These are phyloP conservation scores for Micromonas commoda DNA, from an alignment of 139 green algal genomes.

Conservation along the genomic window DNA sequence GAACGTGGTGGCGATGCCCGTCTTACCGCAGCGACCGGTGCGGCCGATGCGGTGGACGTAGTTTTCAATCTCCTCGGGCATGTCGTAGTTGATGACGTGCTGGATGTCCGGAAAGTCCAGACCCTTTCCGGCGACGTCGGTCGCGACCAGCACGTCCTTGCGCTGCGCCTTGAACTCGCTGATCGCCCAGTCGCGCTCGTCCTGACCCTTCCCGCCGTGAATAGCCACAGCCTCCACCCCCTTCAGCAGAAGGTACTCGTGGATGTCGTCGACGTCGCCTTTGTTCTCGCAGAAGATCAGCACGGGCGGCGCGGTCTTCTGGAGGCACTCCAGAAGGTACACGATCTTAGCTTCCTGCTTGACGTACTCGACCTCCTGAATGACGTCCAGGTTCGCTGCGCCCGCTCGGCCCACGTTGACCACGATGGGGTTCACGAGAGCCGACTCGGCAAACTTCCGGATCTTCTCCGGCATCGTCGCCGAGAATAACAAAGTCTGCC, in stretches of 20 bases:
- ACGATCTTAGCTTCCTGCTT: slow-evolving; percentile 94
- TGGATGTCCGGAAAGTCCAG: slow-evolving; percentile 80
- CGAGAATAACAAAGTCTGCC: slow-evolving; percentile 96
- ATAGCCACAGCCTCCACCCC: slow-evolving; percentile 93
- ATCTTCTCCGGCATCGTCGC: slow-evolving; percentile 99
- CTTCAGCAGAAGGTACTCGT: slow-evolving; percentile 72
- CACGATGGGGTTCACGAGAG: slow-evolving; percentile 85
- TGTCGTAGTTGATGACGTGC: slow-evolving; percentile 99
- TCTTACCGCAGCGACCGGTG: slow-evolving; percentile 87
- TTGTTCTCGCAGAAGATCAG: slow-evolving; percentile 98
- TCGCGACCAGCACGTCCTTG: slow-evolving; percentile 96
- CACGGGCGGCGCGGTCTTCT: slow-evolving; percentile 96
- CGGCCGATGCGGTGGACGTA: slow-evolving; percentile 85
- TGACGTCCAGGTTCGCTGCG: slow-evolving; percentile 93
- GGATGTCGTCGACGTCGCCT: slow-evolving; percentile 89
- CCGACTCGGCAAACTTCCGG: slow-evolving; percentile 89
- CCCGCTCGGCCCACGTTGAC: slow-evolving; percentile 87
- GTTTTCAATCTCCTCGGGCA: slow-evolving; percentile 98
- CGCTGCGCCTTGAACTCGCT: slow-evolving; percentile 75
- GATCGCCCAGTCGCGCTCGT: slow-evolving; percentile 78
- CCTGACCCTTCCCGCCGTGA: slow-evolving; percentile 94
- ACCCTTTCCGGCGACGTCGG: slow-evolving; percentile 89
- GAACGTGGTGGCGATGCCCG: slow-evolving; percentile 95
- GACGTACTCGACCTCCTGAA: slow-evolving; percentile 99
- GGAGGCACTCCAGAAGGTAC: slow-evolving; percentile 90